Conservation (phyloP, 805 yeast genomes). For the Starmerella powellii region DNA sequence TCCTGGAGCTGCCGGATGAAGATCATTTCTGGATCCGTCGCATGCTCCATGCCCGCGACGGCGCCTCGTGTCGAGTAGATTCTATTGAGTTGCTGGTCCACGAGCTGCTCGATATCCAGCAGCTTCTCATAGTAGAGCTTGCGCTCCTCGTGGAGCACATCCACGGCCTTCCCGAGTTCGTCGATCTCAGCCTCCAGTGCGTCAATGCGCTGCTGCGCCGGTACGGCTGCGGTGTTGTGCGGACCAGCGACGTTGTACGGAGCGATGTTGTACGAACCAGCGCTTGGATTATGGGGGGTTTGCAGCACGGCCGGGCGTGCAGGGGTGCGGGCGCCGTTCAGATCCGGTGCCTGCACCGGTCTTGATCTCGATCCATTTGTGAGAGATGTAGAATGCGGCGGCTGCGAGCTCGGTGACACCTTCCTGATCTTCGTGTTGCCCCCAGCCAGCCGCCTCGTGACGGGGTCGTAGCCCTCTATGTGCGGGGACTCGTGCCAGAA, state of each 20-base stretch:
- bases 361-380: too few species aligned
- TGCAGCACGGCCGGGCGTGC: too few species aligned
- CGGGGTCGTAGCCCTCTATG: slow-evolving; percentile 60
- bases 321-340: not conserved
- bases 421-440: slow-evolving; percentile 3
- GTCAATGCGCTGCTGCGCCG: not conserved
- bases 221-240: too few species aligned
- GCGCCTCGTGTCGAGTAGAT: slow-evolving; percentile 34
- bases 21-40: slow-evolving; percentile 25
- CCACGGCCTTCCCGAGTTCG: slow-evolving; percentile 40
- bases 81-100: slow-evolving; percentile 49
- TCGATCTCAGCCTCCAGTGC: slow-evolving; percentile 34
- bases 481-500: slow-evolving; percentile 70
- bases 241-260: not conserved
- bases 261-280: too few species aligned
- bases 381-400: not conserved
- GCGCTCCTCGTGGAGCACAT: slow-evolving; percentile 59
- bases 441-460: slow-evolving; percentile 35
- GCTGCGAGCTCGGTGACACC: not conserved
- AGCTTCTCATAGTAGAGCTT: slow-evolving; percentile 83
- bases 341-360: slow-evolving; percentile 1
- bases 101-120: slow-evolving; percentile 73
- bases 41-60: slow-evolving; percentile 21
- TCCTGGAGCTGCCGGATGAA: slow-evolving; percentile 54
- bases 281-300: too few species aligned